Percentiles rank a stretch among this genome's conserved stretches.
phyloP scores from a whole-genome alignment of 495 filamentous ascomycete genomes.

The Hypoxylon intermedium region DNA sequence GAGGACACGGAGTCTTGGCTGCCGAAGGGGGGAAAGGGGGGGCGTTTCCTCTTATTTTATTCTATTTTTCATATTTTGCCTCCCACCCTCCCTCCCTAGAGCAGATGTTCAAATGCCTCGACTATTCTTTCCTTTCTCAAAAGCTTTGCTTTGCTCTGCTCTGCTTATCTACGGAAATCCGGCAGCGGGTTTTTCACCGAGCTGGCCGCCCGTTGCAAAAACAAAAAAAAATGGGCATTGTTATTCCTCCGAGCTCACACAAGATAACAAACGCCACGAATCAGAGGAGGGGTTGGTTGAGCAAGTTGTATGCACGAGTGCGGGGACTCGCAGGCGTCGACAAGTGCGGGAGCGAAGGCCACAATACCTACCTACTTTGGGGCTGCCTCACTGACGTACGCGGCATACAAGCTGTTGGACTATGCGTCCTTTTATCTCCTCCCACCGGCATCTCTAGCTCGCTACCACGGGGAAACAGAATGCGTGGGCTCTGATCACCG shows the following conservation, averaged over 20 bases:
- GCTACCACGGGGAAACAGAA: slow-evolving; percentile 22
- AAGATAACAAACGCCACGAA: slow-evolving; percentile 36
- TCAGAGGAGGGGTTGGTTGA: slow-evolving; percentile 28
- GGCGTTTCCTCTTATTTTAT: neutral
- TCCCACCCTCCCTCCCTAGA: neutral
- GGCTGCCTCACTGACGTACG: slow-evolving; percentile 37
- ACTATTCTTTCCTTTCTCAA: slow-evolving; percentile 35
- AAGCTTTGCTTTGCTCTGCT: no score
- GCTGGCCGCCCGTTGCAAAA: slow-evolving; percentile 9
- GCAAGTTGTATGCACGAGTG: slow-evolving; percentile 32
- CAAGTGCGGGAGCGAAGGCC: slow-evolving; percentile 12
- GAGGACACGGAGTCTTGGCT: slow-evolving; percentile 34
- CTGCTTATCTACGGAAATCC: slow-evolving; percentile 9
- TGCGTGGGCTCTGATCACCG: slow-evolving; percentile 60
- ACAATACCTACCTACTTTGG: slow-evolving; percentile 34
- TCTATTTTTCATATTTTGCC: no score
- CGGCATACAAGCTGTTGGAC: slow-evolving; percentile 22
- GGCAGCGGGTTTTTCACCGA: slow-evolving; percentile 30
- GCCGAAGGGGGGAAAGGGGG: slow-evolving; percentile 13
- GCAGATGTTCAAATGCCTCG: slow-evolving; percentile 8
- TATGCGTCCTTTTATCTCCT: slow-evolving; percentile 32
- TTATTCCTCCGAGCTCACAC: slow-evolving; percentile 37
- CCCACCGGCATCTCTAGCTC: slow-evolving; percentile 30
- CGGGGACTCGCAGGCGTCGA: slow-evolving; percentile 26
- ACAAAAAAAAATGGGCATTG: slow-evolving; percentile 32